A percentile compares a stretch with the other conserved stretches of the same genome.
Evolutionary conservation across 2,329 filamentous ascomycete genomes (phyloP).

Genomic region (Microsporum ferrugineum): DNA sequence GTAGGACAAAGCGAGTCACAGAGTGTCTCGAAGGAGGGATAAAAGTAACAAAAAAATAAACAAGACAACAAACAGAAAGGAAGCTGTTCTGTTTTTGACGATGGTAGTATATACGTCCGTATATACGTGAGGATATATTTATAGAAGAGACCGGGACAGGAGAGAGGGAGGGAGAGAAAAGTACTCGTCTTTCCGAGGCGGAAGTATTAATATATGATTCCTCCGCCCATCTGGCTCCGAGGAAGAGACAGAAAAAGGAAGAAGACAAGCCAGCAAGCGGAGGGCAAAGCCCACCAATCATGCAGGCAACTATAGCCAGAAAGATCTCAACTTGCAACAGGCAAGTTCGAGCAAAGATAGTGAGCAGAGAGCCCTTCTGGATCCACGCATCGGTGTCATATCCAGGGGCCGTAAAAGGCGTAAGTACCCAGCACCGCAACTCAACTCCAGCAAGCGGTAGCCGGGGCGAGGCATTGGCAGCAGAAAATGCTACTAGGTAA

Average conservation of each 20-base stretch:
- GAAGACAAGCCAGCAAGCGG: neutral
- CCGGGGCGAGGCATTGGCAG: too few relatives aligned
- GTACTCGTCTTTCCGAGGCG: neutral
- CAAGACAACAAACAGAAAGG: slow-evolving; percentile 6
- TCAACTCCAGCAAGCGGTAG: neutral
- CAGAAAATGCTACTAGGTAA: neutral
- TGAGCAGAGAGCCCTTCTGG: neutral
- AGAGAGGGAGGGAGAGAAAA: neutral
- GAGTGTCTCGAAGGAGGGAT: neutral
- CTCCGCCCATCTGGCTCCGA: neutral
- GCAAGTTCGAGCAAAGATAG: neutral
- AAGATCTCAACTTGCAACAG: neutral
- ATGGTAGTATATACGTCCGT: neutral
- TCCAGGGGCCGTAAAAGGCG: neutral
- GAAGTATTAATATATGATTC: neutral
- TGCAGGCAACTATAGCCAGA: neutral
- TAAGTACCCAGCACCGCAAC: neutral
- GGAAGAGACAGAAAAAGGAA: neutral
- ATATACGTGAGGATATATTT: neutral
- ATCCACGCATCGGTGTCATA: neutral
- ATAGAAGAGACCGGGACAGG: neutral
- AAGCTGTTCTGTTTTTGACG: neutral
- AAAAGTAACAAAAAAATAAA: neutral
- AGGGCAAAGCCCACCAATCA: neutral
- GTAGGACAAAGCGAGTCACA: neutral